Percentiles rank a stretch among this genome's conserved stretches.
These are phyloP conservation scores for Dendrobium officinale DNA, from an alignment of 106 monocot species.

Conservation along the genomic window DNA sequence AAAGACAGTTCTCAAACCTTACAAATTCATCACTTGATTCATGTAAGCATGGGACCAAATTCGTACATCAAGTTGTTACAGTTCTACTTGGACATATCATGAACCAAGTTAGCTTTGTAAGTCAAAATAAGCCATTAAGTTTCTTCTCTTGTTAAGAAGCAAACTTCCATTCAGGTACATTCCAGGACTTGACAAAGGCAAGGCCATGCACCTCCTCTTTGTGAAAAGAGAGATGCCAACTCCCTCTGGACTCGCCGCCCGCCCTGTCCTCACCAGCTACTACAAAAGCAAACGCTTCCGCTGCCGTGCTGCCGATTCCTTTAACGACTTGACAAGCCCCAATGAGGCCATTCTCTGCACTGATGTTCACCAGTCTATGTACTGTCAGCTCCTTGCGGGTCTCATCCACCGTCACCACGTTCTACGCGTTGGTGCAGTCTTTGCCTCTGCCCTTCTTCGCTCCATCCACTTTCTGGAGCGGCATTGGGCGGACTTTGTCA, in stretches of 20 bases:
- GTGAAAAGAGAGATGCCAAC: conserved; percentile 43
- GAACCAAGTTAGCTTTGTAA: too few species aligned
- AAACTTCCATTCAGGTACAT: conserved; percentile 21
- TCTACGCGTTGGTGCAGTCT: conserved; percentile 51
- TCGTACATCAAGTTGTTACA: too few species aligned
- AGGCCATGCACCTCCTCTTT: conserved; percentile 48
- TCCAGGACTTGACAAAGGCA: conserved; percentile 35
- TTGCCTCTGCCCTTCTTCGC: conserved; percentile 56
- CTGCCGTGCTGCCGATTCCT: conserved; percentile 20
- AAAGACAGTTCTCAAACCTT: too few species aligned
- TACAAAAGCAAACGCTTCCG: conserved; percentile 53
- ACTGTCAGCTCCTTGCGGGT: conserved; percentile 47
- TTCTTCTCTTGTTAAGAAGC: too few species aligned
- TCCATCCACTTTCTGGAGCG: conserved; percentile 43
- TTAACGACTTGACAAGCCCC: conserved; percentile 49
- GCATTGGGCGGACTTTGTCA: conserved; percentile 30
- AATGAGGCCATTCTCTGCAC: conserved; percentile 39
- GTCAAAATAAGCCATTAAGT: too few species aligned
- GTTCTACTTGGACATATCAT: too few species aligned
- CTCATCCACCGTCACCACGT: conserved; percentile 34
- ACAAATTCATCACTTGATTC: too few species aligned
- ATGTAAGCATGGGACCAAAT: too few species aligned
- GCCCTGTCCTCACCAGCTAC: conserved; percentile 65
- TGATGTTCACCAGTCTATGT: conserved; percentile 48
- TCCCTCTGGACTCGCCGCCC: conserved; percentile 27